These are phyloP conservation scores for Tothia fuscella DNA, from an alignment of 2,329 filamentous ascomycete species.

Conservation along the genomic window DNA sequence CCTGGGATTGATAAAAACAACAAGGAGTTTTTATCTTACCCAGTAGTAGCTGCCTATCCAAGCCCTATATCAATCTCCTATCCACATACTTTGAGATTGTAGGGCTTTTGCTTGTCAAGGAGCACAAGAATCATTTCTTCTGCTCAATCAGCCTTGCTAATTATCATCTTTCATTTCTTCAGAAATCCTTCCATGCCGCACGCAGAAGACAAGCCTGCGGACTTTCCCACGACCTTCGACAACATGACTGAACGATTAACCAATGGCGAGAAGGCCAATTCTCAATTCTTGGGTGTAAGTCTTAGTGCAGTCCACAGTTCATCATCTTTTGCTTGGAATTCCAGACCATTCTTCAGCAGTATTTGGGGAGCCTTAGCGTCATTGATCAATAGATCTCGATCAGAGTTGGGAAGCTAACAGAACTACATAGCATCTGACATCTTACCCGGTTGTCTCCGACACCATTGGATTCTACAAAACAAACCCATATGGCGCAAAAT, in stretches of 20 bases:
- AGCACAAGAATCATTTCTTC: not conserved
- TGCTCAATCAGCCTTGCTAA: not conserved
- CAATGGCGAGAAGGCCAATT: conserved; percentile 29
- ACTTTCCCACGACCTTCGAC: not conserved
- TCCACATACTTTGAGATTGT: not conserved
- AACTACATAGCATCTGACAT: conserved; percentile 59
- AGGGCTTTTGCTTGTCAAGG: not conserved
- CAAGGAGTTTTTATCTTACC: too few species aligned
- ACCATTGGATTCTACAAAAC: conserved; percentile 65
- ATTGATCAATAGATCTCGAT: not conserved
- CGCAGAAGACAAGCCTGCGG: conserved; percentile 3
- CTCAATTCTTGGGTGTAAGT: conserved; percentile 28
- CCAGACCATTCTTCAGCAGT: not conserved
- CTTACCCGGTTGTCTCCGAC: conserved; percentile 75
- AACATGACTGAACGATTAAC: conserved; percentile 18
- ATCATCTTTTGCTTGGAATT: conserved; percentile 4
- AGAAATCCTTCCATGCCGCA: conserved; percentile 6
- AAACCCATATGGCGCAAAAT: conserved; percentile 74
- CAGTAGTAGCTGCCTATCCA: not conserved
- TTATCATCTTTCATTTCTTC: not conserved
- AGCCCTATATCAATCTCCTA: not conserved
- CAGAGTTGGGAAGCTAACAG: conserved; percentile 7
- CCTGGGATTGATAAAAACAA: too few species aligned
- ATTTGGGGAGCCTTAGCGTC: too few species aligned
- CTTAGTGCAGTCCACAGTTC: not conserved